These are phyloP conservation scores for Gremmenia infestans DNA, from an alignment of 2,329 filamentous ascomycete species.

Conservation along the genomic window DNA sequence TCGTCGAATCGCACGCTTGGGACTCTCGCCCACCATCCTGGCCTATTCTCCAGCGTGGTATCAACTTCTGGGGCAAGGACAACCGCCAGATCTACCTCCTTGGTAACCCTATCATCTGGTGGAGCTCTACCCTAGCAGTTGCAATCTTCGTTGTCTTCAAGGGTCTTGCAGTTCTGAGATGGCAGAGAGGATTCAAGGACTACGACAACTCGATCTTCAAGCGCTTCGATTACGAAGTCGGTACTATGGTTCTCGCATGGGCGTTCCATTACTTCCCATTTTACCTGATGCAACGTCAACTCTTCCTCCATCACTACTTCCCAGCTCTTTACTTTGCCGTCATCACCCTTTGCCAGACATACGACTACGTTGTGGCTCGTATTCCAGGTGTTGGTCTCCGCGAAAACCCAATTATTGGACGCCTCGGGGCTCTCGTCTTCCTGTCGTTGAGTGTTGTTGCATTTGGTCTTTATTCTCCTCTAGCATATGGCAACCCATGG, in stretches of 20 bases:
- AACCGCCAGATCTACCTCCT: constrained; percentile 94
- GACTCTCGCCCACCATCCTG: constrained; percentile 91
- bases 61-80: constrained; percentile 98
- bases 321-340: constrained; percentile 94
- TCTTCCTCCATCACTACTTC: constrained; percentile 98
- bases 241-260: constrained; percentile 86
- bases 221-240: constrained; percentile 96
- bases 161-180: constrained; percentile 78
- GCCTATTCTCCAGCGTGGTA: constrained; percentile 87
- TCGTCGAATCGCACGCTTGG: constrained; percentile 96
- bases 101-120: constrained; percentile 94
- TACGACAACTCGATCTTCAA: constrained; percentile 81
- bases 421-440: constrained; percentile 67
- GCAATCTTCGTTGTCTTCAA: constrained; percentile 78
- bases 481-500: constrained; percentile 92
- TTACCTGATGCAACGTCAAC: constrained; percentile 94
- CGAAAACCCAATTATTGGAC: constrained; percentile 68
- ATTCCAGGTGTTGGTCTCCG: constrained; percentile 63
- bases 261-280: constrained; percentile 99
- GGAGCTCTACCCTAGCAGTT: constrained; percentile 75
- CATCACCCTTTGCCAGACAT: constrained; percentile 80
- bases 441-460: constrained; percentile 67
- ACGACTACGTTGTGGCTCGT: constrained; percentile 77
- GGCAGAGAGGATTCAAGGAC: constrained; percentile 90
- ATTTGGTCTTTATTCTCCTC: constrained; percentile 80